These are phyloP conservation scores for Phytophthora melonis DNA, from an alignment of 352 stramenopile species.

Conservation along the genomic window DNA sequence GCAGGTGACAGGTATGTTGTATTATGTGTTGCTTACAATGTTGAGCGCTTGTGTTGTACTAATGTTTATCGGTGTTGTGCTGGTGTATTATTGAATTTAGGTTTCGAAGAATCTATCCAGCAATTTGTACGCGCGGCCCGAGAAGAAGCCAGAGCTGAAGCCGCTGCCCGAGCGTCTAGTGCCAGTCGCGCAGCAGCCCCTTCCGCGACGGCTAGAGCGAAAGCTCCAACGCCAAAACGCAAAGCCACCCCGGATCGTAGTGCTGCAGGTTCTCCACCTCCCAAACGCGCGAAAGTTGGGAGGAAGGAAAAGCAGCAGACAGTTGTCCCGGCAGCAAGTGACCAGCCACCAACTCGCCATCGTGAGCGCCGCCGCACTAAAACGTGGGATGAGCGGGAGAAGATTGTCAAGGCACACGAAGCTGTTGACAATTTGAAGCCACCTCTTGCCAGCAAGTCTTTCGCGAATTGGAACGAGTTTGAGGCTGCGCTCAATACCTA, in stretches of 20 bases:
- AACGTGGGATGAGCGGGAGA: not conserved
- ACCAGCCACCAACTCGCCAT: not conserved
- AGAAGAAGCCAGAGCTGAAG: not conserved
- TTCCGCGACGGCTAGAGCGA: not conserved
- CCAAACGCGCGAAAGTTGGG: not conserved
- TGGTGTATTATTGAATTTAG: not conserved
- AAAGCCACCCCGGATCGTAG: not conserved
- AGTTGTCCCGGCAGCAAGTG: not conserved
- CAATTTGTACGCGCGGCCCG: not conserved
- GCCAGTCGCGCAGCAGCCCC: no score
- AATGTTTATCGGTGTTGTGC: not conserved
- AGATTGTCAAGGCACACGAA: not conserved
- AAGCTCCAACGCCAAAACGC: not conserved
- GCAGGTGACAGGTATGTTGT: not conserved
- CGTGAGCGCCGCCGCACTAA: not conserved
- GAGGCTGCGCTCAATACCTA: not conserved
- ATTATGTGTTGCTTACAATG: not conserved
- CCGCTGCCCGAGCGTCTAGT: rapidly evolving
- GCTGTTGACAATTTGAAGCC: not conserved
- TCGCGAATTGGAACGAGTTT: not conserved
- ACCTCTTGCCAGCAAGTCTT: not conserved
- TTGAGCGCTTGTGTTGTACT: not conserved
- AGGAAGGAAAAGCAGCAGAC: not conserved
- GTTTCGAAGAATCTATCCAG: not conserved
- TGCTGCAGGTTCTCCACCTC: not conserved